A percentile compares a stretch with the other conserved stretches of the same genome.
Evolutionary conservation across 1,284 basidiomycete genomes (phyloP).

Genomic region (Heliocybe sulcata): DNA sequence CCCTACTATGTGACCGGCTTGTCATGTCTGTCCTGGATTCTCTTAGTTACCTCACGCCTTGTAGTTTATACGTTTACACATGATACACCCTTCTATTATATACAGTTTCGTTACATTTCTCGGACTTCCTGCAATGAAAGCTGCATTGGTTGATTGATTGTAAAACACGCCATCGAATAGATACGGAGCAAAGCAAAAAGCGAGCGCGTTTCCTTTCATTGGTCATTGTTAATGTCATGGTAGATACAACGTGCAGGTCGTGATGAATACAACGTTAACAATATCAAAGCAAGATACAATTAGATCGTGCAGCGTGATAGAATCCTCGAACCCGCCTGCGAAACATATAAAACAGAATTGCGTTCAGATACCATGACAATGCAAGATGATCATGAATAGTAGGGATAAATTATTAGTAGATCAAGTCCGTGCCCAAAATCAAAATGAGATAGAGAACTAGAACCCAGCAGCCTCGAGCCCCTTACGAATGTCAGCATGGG

Average conservation of each 20-base stretch:
- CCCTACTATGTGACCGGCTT: slow-evolving; percentile 1
- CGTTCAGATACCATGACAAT: neutral
- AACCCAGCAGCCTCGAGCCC: slow-evolving; percentile 55
- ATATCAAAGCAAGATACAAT: neutral
- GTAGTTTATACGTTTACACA: slow-evolving; percentile 12
- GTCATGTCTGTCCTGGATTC: slow-evolving; percentile 4
- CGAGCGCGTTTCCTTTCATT: neutral
- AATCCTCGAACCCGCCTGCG: neutral
- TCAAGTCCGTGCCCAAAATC: slow-evolving; percentile 5
- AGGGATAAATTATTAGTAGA: neutral
- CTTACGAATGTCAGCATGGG: slow-evolving; percentile 54
- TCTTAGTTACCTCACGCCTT: slow-evolving; percentile 10
- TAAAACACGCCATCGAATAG: neutral
- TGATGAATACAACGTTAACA: neutral
- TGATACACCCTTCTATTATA: slow-evolving; percentile 6
- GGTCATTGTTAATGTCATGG: neutral
- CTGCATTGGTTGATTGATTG: neutral
- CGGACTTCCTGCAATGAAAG: neutral
- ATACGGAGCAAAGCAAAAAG: neutral
- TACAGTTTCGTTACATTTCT: neutral
- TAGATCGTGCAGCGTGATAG: neutral
- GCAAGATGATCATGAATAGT: neutral
- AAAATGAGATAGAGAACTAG: too few relatives aligned
- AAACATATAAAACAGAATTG: neutral
- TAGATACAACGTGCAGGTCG: neutral